A percentile compares a stretch with the other conserved stretches of the same genome.
Evolutionary conservation across 2,329 filamentous ascomycete species (phyloP).

Genomic region (Ascochyta rabiei): DNA sequence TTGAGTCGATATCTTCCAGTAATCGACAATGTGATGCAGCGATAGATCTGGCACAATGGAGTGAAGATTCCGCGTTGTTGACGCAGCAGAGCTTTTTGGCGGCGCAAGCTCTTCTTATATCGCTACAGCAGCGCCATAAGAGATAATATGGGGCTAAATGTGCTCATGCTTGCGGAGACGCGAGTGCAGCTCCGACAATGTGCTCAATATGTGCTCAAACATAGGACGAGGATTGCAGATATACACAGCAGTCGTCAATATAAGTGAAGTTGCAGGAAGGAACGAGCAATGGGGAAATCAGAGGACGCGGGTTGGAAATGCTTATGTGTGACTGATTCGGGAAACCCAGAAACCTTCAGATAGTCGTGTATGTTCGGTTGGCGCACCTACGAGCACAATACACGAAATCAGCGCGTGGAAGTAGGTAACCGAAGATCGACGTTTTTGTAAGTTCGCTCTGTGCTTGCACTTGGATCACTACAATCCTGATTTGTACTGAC

Average conservation of each 20-base stretch:
- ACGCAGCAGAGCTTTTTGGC: background rate
- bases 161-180: background rate
- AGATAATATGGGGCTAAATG: conserved; percentile 1
- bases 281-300: background rate
- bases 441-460: background rate
- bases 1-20: background rate
- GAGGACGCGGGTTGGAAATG: background rate
- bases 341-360: background rate
- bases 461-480: background rate
- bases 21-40: background rate
- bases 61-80: background rate
- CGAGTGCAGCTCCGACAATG: background rate
- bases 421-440: background rate
- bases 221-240: background rate
- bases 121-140: background rate
- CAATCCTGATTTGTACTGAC: background rate
- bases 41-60: background rate
- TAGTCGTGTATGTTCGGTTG: background rate
- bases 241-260: background rate
- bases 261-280: background rate
- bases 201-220: conserved; percentile 16
- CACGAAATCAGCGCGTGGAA: background rate
- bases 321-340: background rate
- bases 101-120: background rate
- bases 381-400: background rate